Conservation (phyloP, 257 asterid species). For the Gynochthodes officinalis region DNA sequence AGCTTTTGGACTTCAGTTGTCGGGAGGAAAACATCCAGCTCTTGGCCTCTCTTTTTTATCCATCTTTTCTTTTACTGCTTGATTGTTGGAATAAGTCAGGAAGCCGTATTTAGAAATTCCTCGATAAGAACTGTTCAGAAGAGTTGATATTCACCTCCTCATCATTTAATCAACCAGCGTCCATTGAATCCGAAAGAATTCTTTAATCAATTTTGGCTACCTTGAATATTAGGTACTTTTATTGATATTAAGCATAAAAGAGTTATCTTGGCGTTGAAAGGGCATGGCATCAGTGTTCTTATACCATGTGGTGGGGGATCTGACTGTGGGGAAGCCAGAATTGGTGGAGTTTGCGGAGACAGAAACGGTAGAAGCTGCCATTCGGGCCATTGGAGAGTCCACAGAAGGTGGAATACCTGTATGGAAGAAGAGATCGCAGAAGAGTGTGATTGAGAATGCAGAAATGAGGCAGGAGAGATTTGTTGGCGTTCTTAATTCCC, state of each 20-base stretch:
- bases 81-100: conserved; percentile 7
- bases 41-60: not conserved
- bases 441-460: conserved; percentile 57
- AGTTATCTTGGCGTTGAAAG: conserved; percentile 1
- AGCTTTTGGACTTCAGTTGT: not conserved
- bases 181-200: not conserved
- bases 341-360: conserved; percentile 75
- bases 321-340: conserved; percentile 98
- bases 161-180: not conserved
- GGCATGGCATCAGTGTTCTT: conserved; percentile 83
- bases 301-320: conserved; percentile 97
- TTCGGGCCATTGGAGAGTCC: conserved; percentile 74
- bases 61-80: not conserved
- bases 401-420: conserved; percentile 88
- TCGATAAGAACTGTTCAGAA: not conserved
- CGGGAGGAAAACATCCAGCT: conserved; percentile 4
- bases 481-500: conserved; percentile 78
- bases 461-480: conserved; percentile 78
- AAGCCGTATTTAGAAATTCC: not conserved
- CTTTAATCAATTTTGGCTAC: not conserved
- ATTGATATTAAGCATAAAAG: conserved; percentile 2
- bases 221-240: not conserved
- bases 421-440: conserved; percentile 76
- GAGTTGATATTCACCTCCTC: not conserved
- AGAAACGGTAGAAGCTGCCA: conserved; percentile 85